These are phyloP conservation scores for Endoconidiophora polonica DNA, from an alignment of 2,329 filamentous ascomycete species.

Conservation along the genomic window DNA sequence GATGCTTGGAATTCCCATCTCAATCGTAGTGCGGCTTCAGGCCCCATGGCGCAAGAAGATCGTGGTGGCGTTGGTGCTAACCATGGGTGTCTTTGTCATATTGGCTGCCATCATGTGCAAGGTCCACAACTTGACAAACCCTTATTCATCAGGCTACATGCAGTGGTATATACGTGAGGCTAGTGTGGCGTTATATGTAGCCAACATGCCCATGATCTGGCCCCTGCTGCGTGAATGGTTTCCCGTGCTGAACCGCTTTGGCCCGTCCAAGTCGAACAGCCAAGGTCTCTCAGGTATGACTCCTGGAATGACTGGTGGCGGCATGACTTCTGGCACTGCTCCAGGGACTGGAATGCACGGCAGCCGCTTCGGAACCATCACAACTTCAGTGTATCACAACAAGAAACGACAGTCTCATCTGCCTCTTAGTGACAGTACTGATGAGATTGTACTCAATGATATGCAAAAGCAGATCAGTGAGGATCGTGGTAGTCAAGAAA, in stretches of 20 bases:
- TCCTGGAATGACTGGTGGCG: conserved; percentile 1
- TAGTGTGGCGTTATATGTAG: conserved; percentile 27
- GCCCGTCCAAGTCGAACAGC: conserved; percentile 8
- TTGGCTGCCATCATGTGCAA: conserved; percentile 32
- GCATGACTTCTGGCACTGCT: neutral
- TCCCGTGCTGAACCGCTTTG: conserved; percentile 11
- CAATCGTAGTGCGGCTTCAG: conserved; percentile 32
- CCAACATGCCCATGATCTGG: conserved; percentile 29
- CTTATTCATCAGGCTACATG: conserved; percentile 24
- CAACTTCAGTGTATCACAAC: conserved; percentile 9
- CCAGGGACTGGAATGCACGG: conserved; percentile 5
- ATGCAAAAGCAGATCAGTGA: neutral
- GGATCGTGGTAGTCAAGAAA: neutral
- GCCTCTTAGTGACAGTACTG: conserved; percentile 4
- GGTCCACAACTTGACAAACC: conserved; percentile 25
- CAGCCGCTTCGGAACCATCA: conserved; percentile 10
- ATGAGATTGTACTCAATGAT: conserved; percentile 8
- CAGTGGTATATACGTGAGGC: conserved; percentile 31
- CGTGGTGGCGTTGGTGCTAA: conserved; percentile 30
- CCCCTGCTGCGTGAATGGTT: conserved; percentile 24
- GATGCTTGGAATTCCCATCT: conserved; percentile 42
- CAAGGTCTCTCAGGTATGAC: conserved; percentile 4
- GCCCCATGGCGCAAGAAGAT: conserved; percentile 35
- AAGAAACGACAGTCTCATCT: conserved; percentile 6
- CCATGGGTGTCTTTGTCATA: conserved; percentile 31